phyloP scores from a whole-genome alignment of 805 yeast species.

The Candida glaebosa region DNA sequence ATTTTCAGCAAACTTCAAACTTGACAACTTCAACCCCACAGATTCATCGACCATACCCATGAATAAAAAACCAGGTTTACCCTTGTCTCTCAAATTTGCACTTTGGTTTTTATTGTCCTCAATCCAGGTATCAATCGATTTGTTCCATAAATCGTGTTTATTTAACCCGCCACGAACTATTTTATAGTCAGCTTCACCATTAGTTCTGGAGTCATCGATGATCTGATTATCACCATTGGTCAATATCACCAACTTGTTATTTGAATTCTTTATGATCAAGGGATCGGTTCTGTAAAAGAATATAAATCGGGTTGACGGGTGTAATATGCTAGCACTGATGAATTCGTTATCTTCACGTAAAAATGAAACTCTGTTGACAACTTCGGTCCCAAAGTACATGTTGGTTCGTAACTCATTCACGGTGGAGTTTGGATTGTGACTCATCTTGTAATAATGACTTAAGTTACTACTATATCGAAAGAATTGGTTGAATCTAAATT shows the following conservation, averaged over 20 bases:
- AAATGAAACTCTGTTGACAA: slow-evolving; percentile 62
- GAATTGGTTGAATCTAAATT: background rate
- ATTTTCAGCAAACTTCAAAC: slow-evolving; percentile 25
- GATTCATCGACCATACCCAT: slow-evolving; percentile 46
- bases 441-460: slow-evolving; percentile 12
- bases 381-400: slow-evolving; percentile 46
- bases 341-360: slow-evolving; percentile 54
- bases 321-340: slow-evolving; percentile 42
- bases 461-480: background rate
- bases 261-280: slow-evolving; percentile 26
- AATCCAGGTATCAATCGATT: slow-evolving; percentile 20
- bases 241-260: slow-evolving; percentile 28
- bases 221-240: slow-evolving; percentile 36
- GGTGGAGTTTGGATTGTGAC: slow-evolving; percentile 11
- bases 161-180: slow-evolving; percentile 19
- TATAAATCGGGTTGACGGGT: slow-evolving; percentile 48
- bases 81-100: slow-evolving; percentile 36
- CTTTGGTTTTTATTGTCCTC: slow-evolving; percentile 31
- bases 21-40: slow-evolving; percentile 34
- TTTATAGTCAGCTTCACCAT: slow-evolving; percentile 3
- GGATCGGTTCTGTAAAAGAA: slow-evolving; percentile 34
- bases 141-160: slow-evolving; percentile 14
- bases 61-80: slow-evolving; percentile 38
- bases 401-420: slow-evolving; percentile 17
- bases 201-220: background rate